Evolutionary conservation across 2,329 filamentous ascomycete species (phyloP), one percentile per base, ranked within the genome.

Genomic region (Aspergillus phoenicis): DNA sequence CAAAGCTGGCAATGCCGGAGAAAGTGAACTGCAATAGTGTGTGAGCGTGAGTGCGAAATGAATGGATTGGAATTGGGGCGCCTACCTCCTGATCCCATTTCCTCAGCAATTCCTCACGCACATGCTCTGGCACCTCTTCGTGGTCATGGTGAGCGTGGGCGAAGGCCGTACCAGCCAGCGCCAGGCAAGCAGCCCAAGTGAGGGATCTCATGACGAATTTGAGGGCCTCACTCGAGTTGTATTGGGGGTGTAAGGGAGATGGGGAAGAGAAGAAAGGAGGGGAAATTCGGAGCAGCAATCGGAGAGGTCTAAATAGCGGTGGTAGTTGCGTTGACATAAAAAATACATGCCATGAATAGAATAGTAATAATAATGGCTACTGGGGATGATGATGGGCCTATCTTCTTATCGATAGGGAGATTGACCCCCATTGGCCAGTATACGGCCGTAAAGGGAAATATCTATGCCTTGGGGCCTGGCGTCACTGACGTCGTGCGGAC

Each of bases 1-100:
- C 90, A 75, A 91, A 93, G 38, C 87, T 87, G 57, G 87, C 87
- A 64, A 95, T 90, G 61, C 91, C 91, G 28, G 85, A 84, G 74
- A 91, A 95, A 1, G 82, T 82, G 86, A 86, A 85, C 83, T 85
- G 54, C 5, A 38, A 13, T 55, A 33, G 11, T 61, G 41, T 52
- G 28, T 61, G 41, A 57, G 28, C 33, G 38, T 47, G 33, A 5
- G 24, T 54, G 30, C 13, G 17, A 36, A 11, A 28, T 20, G 11
- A 17, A 4, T 17, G n/a, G 22, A 5, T 26, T 10, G 11, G 22
- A 22, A 13, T 15, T 22, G 10, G n/a, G 39, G 22, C 41, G 43
- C 57, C 30, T 73, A 81, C 79, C 71, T 81, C 80, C 62, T 77
- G 75, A 64, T 80, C 77, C 80, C 80, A 82, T 73, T 81, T 82